Conservation (phyloP, 176 grass and related monocot genomes). For the Carex myosuroides region DNA sequence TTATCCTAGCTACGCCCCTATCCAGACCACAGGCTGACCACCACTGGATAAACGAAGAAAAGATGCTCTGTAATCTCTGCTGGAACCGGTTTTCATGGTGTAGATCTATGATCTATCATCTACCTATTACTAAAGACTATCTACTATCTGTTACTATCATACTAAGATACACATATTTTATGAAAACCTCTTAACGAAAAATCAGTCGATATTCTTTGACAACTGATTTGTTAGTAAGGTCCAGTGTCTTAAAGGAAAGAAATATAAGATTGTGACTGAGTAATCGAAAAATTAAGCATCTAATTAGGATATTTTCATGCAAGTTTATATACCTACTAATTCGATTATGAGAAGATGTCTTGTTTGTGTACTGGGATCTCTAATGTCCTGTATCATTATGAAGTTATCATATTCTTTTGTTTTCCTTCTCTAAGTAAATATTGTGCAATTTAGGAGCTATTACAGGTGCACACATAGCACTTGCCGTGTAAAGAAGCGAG, state of each 20-base stretch:
- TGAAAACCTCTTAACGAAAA: too few relatives aligned
- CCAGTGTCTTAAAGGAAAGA: too few relatives aligned
- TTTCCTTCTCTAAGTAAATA: background rate
- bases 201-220: background rate
- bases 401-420: background rate
- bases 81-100: too few relatives aligned
- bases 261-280: background rate
- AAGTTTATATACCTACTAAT: background rate
- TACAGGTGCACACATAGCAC: constrained; percentile 94
- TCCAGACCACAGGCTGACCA: too few relatives aligned
- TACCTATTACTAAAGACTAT: too few relatives aligned
- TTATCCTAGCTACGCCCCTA: too few relatives aligned
- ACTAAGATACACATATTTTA: too few relatives aligned
- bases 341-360: background rate
- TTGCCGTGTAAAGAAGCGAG: constrained; percentile 97
- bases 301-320: background rate
- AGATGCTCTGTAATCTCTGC: too few relatives aligned
- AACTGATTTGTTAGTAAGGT: background rate
- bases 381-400: background rate
- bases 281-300: background rate
- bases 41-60: too few relatives aligned
- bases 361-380: background rate
- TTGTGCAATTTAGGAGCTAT: constrained; percentile 51
- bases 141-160: too few relatives aligned
- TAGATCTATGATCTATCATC: too few relatives aligned